Evolutionary conservation across 1,284 basidiomycete species (phyloP).

Genomic region (Microbotryum violaceum): DNA sequence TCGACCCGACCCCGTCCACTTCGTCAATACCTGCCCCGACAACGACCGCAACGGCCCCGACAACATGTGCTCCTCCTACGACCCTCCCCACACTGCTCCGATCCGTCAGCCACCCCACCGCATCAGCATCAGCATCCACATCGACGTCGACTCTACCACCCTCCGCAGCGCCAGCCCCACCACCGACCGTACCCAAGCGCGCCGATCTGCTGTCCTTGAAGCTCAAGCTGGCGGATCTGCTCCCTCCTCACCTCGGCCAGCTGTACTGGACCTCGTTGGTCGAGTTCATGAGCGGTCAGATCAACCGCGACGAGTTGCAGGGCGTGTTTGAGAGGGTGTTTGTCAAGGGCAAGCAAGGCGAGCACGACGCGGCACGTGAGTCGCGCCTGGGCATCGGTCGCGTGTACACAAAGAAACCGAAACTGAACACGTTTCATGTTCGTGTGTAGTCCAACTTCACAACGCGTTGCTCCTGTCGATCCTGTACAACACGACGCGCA

Average conservation of each 20-base stretch:
- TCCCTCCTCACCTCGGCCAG: conserved; percentile 21
- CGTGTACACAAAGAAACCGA: no score
- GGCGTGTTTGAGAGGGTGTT: conserved; percentile 32
- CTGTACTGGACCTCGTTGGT: conserved; percentile 42
- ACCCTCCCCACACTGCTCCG: no score
- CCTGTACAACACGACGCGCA: conserved; percentile 42
- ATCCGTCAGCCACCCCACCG: no score
- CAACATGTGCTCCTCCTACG: no score
- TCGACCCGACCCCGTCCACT: no score
- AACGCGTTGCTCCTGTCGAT: conserved; percentile 44
- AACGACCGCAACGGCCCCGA: no score
- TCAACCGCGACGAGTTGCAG: conserved; percentile 42
- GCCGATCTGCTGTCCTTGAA: conserved; percentile 36
- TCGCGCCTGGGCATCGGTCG: background rate
- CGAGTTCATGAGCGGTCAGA: conserved; percentile 41
- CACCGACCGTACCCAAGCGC: conserved; percentile 23
- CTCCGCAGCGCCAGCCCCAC: no score
- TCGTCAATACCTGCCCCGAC: no score
- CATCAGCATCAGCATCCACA: background rate
- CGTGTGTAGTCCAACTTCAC: conserved; percentile 41
- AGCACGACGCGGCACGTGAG: conserved; percentile 4
- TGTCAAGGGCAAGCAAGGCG: conserved; percentile 27
- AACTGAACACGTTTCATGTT: background rate
- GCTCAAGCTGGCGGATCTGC: conserved; percentile 31
- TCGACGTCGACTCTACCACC: conserved; percentile 20